phyloP scores from a whole-genome alignment of 768 basidiomycete species.

The Amanita pseudoporphyria region DNA sequence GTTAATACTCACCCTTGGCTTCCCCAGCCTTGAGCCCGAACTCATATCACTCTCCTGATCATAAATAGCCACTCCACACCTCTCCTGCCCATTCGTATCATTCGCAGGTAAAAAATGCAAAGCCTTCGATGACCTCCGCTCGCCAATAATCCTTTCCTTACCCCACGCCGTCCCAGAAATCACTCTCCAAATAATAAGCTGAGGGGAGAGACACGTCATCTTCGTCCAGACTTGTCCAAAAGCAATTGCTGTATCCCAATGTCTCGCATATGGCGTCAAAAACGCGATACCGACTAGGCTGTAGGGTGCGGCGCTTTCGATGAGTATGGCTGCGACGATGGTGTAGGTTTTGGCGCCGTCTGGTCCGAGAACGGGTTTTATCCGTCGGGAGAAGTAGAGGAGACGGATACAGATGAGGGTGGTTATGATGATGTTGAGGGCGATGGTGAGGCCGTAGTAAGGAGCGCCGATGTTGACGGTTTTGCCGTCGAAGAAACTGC shows the following conservation, averaged over 20 bases:
- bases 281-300: slow-evolving; percentile 28
- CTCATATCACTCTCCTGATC: no score
- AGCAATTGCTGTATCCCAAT: slow-evolving; percentile 22
- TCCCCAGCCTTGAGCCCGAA: no score
- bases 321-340: slow-evolving; percentile 24
- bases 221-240: slow-evolving; percentile 34
- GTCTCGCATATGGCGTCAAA: slow-evolving; percentile 27
- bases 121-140: no score
- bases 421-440: slow-evolving; percentile 32
- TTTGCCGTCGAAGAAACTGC: slow-evolving; percentile 29
- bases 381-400: slow-evolving; percentile 18
- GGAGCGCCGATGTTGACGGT: slow-evolving; percentile 28
- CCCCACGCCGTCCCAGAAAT: slow-evolving; percentile 17
- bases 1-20: no score
- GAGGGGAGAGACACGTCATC: slow-evolving; percentile 21
- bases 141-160: no score
- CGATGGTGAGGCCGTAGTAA: slow-evolving; percentile 31
- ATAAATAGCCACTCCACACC: no score
- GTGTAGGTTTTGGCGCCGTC: slow-evolving; percentile 27
- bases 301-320: slow-evolving; percentile 33
- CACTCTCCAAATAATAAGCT: slow-evolving; percentile 17
- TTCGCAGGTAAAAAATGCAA: no score
- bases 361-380: slow-evolving; percentile 18
- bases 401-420: slow-evolving; percentile 30
- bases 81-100: no score